Evolutionary conservation across 1,284 basidiomycete species (phyloP).

Genomic region (Tilletia setariae): DNA sequence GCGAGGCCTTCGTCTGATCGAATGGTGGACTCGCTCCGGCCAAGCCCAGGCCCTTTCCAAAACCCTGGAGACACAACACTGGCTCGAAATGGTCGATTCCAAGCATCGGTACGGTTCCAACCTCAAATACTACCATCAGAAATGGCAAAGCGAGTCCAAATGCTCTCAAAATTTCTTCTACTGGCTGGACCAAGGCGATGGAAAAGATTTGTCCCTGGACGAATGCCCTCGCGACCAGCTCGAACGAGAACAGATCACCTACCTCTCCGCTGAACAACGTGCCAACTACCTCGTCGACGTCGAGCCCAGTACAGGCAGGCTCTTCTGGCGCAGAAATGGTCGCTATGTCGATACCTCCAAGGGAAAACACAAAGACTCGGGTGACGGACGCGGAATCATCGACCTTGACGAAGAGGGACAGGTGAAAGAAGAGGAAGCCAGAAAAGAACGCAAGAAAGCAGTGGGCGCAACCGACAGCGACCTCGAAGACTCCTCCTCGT

Average conservation of each 20-base stretch:
- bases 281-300: conserved; percentile 69
- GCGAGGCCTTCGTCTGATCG: conserved; percentile 34
- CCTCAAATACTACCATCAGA: conserved; percentile 44
- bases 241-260: conserved; percentile 62
- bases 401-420: conserved; percentile 41
- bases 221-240: conserved; percentile 68
- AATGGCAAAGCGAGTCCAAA: conserved; percentile 33
- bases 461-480: conserved; percentile 5
- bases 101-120: conserved; percentile 43
- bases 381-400: conserved; percentile 50
- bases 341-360: conserved; percentile 58
- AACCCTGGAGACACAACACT: conserved; percentile 44
- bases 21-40: conserved; percentile 40
- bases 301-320: conserved; percentile 60
- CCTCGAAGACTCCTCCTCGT: conserved; percentile 23
- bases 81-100: conserved; percentile 22
- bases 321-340: conserved; percentile 69
- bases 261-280: conserved; percentile 62
- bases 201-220: conserved; percentile 65
- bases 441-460: conserved; percentile 17
- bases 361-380: conserved; percentile 43
- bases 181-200: conserved; percentile 71
- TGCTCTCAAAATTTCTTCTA: conserved; percentile 43
- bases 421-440: conserved; percentile 23
- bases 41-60: conserved; percentile 44